These are phyloP conservation scores for Imleria badia DNA, from an alignment of 768 basidiomycete genomes.

Conservation along the genomic window DNA sequence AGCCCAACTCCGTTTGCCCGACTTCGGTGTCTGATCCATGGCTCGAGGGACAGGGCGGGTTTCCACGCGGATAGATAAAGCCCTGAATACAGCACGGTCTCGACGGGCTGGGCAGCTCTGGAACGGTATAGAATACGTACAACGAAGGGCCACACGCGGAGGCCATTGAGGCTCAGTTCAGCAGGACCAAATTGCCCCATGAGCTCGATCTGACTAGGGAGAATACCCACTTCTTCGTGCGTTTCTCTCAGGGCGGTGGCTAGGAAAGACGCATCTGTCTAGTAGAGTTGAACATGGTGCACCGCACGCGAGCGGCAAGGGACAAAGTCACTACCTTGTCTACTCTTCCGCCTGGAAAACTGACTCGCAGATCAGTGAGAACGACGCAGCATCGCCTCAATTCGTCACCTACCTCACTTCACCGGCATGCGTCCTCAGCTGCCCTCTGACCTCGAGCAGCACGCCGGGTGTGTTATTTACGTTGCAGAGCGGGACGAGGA, in stretches of 20 bases:
- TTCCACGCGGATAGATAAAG: conserved; percentile 35
- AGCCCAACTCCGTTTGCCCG: not conserved
- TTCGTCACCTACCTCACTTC: conserved; percentile 65
- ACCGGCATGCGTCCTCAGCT: conserved; percentile 70
- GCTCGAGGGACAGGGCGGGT: not conserved
- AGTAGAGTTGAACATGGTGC: conserved; percentile 4
- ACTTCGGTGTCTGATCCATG: not conserved
- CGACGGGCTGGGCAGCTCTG: not conserved
- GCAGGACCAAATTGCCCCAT: conserved; percentile 66
- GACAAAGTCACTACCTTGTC: conserved; percentile 48
- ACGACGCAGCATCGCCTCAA: not conserved
- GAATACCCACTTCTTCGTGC: conserved; percentile 68
- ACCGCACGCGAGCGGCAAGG: not conserved
- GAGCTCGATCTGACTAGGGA: conserved; percentile 58
- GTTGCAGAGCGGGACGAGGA: conserved; percentile 78
- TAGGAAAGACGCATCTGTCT: conserved; percentile 55
- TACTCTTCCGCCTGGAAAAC: conserved; percentile 74
- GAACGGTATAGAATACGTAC: conserved; percentile 43
- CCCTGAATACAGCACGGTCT: conserved; percentile 29
- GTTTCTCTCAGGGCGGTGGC: conserved; percentile 71
- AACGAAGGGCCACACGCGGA: conserved; percentile 75
- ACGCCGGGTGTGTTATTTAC: conserved; percentile 64
- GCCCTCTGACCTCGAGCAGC: conserved; percentile 67
- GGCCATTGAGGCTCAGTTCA: conserved; percentile 54
- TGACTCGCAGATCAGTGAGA: conserved; percentile 26